Evolutionary conservation across 163 green algal genomes (phyloP).

Genomic region (Chlorella variabilis): DNA sequence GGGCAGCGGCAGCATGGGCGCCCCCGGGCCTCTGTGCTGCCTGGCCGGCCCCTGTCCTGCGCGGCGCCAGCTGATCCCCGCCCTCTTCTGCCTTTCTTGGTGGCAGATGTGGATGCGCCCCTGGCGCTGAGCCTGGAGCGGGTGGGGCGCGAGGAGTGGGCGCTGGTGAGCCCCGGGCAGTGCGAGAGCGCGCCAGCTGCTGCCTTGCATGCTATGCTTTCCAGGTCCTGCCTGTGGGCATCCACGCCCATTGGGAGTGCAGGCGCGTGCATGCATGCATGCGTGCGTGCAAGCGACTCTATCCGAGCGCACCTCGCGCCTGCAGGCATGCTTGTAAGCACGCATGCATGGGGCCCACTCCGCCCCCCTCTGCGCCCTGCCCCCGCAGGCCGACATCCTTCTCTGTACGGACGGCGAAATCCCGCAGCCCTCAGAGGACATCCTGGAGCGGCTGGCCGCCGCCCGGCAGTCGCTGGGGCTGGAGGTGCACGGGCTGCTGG

Average conservation of each 20-base stretch:
- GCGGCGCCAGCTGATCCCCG: too few relatives aligned
- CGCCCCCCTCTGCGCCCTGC: neutral
- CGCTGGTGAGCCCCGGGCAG: constrained; percentile 64
- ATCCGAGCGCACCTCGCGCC: too few relatives aligned
- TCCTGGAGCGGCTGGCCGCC: constrained; percentile 59
- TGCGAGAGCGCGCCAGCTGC: too few relatives aligned
- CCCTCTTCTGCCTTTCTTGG: neutral
- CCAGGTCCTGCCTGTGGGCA: too few relatives aligned
- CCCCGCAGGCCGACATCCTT: constrained; percentile 21
- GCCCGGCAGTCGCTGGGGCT: constrained; percentile 76
- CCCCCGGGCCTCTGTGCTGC: neutral
- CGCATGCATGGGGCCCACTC: neutral
- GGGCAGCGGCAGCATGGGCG: neutral
- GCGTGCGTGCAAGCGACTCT: neutral
- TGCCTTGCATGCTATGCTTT: neutral
- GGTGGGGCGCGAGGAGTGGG: constrained; percentile 79
- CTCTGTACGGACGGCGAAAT: constrained; percentile 89
- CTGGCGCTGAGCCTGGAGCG: constrained; percentile 82
- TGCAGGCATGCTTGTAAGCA: too few relatives aligned
- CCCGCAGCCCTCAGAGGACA: constrained; percentile 63
- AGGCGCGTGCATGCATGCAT: neutral
- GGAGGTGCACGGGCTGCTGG: constrained; percentile 91
- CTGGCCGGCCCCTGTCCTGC: neutral
- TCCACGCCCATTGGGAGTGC: too few relatives aligned
- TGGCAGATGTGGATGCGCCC: constrained; percentile 85